A percentile compares a stretch with the other conserved stretches of the same genome.
These are phyloP conservation scores for Sorghum bicolor DNA, from an alignment of 176 grass and related monocot species.

Conservation along the genomic window Sorghum_bicolor_NCBIv3 NC_012870.2:283501-284000, in stretches of 20 bases:
- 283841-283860: slow-evolving; percentile 14
- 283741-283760: not conserved
- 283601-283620: not conserved
- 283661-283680: slow-evolving; percentile 15
- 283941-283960: not conserved
- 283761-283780: not conserved
- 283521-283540: not conserved
- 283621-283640: not conserved
- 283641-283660: slow-evolving; percentile 17
- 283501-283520: not conserved
- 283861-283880: slow-evolving; percentile 52
- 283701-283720: slow-evolving; percentile 28
- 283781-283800: slow-evolving; percentile 5
- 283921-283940: slow-evolving; percentile 9
- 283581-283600: not conserved
- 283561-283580: not conserved
- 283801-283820: not conserved
- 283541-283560: slow-evolving; percentile 8
- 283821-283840: not conserved
- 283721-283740: not conserved
- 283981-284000: slow-evolving; percentile 47
- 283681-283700: slow-evolving; percentile 10
- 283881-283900: slow-evolving; percentile 47
- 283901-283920: slow-evolving; percentile 45
- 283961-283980: slow-evolving; percentile 8